Percentiles rank a stretch among this genome's conserved stretches.
Evolutionary conservation across 192 early-diverging fungal genomes (phyloP).

Genomic region (Backusella luteola): DNA sequence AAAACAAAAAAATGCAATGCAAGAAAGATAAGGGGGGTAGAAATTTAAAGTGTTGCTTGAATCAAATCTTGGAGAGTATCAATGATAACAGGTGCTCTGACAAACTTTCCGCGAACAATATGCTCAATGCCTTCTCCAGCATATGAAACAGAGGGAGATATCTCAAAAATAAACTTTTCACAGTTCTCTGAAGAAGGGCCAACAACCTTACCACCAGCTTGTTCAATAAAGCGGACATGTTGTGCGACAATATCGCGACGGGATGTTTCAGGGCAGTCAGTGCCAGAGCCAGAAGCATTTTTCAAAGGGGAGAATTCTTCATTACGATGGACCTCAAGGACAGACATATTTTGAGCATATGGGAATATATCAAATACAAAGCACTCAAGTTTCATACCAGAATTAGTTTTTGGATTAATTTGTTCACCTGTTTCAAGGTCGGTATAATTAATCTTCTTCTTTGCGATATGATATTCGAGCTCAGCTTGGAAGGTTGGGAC

Average conservation of each 20-base stretch:
- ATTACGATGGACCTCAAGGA: constrained; percentile 85
- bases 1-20: not conserved
- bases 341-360: constrained; percentile 81
- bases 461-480: constrained; percentile 95
- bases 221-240: constrained; percentile 81
- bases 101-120: constrained; percentile 64
- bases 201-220: constrained; percentile 77
- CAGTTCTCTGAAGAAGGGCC: constrained; percentile 1
- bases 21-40: not conserved
- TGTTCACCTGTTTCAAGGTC: constrained; percentile 71
- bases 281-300: constrained; percentile 89
- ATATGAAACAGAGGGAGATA: constrained; percentile 88
- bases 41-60: not conserved
- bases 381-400: constrained; percentile 97
- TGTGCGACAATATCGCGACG: constrained; percentile 85
- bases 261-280: constrained; percentile 92
- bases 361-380: constrained; percentile 99
- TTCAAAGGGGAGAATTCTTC: constrained; percentile 99
- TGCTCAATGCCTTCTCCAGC: constrained; percentile 88
- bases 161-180: constrained; percentile 64
- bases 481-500: constrained; percentile 78
- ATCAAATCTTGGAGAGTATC: constrained; percentile 35
- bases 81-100: constrained; percentile 54
- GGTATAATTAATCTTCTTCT: constrained; percentile 95
- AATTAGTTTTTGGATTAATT: constrained; percentile 71